phyloP scores from a whole-genome alignment of 768 basidiomycete species.

The Mycena floridula region DNA sequence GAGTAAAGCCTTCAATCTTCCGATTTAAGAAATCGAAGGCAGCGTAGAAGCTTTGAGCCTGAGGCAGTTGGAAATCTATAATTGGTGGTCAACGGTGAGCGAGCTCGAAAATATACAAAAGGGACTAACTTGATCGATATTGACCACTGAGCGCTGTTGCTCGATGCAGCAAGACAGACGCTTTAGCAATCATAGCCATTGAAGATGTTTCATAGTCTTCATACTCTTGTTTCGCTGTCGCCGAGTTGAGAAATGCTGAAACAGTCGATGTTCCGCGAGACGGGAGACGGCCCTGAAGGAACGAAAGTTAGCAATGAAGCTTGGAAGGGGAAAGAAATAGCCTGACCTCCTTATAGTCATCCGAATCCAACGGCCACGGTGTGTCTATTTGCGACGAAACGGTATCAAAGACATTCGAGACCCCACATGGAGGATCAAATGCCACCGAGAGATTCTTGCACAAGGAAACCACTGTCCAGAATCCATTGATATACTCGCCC shows the following conservation, averaged over 20 bases:
- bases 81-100: not conserved
- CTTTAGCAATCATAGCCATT: conserved; percentile 43
- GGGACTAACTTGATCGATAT: conserved; percentile 33
- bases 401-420: conserved; percentile 49
- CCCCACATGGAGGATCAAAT: conserved; percentile 44
- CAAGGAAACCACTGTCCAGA: conserved; percentile 56
- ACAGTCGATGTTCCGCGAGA: conserved; percentile 42
- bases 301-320: conserved; percentile 5
- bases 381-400: conserved; percentile 45
- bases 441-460: conserved; percentile 53
- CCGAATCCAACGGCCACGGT: conserved; percentile 44
- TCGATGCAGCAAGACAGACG: conserved; percentile 52
- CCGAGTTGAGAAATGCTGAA: conserved; percentile 37
- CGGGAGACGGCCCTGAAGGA: conserved; percentile 35
- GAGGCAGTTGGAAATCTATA: conserved; percentile 15
- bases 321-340: conserved; percentile 2
- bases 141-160: conserved; percentile 48
- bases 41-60: conserved; percentile 34
- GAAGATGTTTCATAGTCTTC: conserved; percentile 24
- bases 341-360: conserved; percentile 31
- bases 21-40: conserved; percentile 40
- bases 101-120: not conserved
- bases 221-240: conserved; percentile 18
- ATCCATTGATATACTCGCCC: conserved; percentile 60
- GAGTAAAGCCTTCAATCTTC: conserved; percentile 36